These are phyloP conservation scores for Nothophoma quercina DNA, from an alignment of 2,329 filamentous ascomycete genomes.

Conservation along the genomic window DNA sequence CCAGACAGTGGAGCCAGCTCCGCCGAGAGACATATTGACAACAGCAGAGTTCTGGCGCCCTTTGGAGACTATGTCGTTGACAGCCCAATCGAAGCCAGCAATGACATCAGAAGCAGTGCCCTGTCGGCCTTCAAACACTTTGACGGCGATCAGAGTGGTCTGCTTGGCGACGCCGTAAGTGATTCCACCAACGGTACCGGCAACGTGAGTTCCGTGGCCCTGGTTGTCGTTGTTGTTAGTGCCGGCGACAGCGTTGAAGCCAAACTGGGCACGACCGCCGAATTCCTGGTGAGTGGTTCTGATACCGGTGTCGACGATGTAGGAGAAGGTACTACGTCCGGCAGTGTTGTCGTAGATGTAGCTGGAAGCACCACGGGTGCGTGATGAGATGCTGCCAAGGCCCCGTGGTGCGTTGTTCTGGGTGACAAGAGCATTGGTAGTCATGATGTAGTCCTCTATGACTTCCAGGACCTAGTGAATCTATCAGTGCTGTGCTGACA, in stretches of 20 bases:
- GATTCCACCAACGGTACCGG: constrained; percentile 38
- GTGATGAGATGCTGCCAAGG: constrained; percentile 40
- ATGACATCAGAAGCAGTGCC: constrained; percentile 37
- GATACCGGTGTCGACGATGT: constrained; percentile 73
- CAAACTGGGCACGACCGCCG: constrained; percentile 38
- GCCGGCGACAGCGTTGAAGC: constrained; percentile 37
- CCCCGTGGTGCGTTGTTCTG: constrained; percentile 38
- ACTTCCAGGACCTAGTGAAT: constrained; percentile 31
- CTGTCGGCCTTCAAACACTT: constrained; percentile 38
- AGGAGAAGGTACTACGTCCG: constrained; percentile 48
- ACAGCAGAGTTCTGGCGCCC: constrained; percentile 39
- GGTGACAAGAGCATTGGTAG: constrained; percentile 27
- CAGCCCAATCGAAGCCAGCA: constrained; percentile 44
- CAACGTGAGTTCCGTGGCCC: constrained; percentile 47
- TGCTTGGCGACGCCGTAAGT: constrained; percentile 46
- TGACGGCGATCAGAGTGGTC: constrained; percentile 47
- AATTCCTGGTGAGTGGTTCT: constrained; percentile 57
- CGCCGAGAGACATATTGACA: constrained; percentile 51
- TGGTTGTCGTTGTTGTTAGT: constrained; percentile 33
- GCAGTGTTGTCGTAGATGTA: constrained; percentile 40
- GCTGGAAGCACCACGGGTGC: constrained; percentile 21
- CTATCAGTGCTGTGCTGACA: not conserved
- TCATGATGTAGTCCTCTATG: constrained; percentile 40
- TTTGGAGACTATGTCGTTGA: constrained; percentile 44
- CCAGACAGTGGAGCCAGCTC: constrained; percentile 32